Base-by-base conservation (phyloP, 2,329 filamentous ascomycete genomes). In the Alternaria burnsii region DNA sequence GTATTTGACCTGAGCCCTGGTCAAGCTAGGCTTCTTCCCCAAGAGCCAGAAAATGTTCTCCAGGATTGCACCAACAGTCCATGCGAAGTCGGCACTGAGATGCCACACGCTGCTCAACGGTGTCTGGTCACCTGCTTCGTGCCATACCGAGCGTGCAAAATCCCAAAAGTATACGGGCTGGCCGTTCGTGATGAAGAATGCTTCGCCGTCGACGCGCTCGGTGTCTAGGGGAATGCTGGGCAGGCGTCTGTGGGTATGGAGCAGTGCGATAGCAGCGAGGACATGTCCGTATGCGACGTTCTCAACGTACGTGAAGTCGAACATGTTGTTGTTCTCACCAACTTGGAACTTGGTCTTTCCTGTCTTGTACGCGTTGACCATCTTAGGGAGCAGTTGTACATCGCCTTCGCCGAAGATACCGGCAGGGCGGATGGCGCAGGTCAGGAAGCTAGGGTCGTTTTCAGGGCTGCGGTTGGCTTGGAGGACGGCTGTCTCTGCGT, bases 1-100 rank as follows among this genome's bases (percentile, higher is more conserved):
- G 76, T 89, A 92, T 67, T 85, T 82, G 62, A 91, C 82, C 67
- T 83, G 79, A 58, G 79, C 77, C 59, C 79, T 68, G 11, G 80
- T 82, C 67, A 84, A 55, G 50, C 82, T 83, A 16, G 82, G 82
- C 64, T 76, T 82, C 66, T 74, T 75, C 8, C 82, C 81, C 32
- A 82, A 47, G 9, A 79, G 52, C 79, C 81, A 82, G 67, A 80
- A 83, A 3, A 80, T 63, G 72, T 75, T 81, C 61, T 83, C 82
- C 55, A 84, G 72, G 5, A 82, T 59, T 3, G 72, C 78, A 10
- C 81, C 82, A 46, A 84, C 71, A 32, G 75, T 70, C 65, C 81
- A 70, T 11, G 79, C 80, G 30, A 82, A 59, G 14, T 81, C 81
- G 52, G 77, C 71, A 32, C 76, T 71, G 24, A 84, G 67, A 30